Conservation (phyloP, 164 flowering plant species). For the Umbilicus rupestris region DNA sequence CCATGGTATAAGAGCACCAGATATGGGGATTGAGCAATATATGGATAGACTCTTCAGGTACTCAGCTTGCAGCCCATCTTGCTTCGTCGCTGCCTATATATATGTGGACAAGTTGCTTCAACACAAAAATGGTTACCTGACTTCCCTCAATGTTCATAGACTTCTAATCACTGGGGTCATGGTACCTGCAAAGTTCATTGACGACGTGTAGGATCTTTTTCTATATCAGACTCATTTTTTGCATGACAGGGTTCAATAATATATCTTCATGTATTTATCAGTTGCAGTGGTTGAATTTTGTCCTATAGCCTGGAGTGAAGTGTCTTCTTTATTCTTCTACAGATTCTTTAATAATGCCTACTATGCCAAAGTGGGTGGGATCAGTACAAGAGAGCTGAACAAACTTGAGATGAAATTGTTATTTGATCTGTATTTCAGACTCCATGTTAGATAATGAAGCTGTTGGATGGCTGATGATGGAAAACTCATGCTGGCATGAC, state of each 20-base stretch:
- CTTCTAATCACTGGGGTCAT: slow-evolving; percentile 26
- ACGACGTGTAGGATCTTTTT: slow-evolving; percentile 23
- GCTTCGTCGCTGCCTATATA: slow-evolving; percentile 48
- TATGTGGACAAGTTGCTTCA: slow-evolving; percentile 48
- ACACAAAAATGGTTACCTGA: slow-evolving; percentile 12
- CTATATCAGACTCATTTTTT: background rate
- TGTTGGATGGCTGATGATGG: background rate
- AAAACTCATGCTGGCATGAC: background rate
- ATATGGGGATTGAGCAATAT: slow-evolving; percentile 39
- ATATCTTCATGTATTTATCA: background rate
- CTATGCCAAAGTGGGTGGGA: slow-evolving; percentile 2
- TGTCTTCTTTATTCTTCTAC: background rate
- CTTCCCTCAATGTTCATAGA: slow-evolving; percentile 30
- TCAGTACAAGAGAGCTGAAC: slow-evolving; percentile 5
- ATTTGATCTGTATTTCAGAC: slow-evolving; percentile 5
- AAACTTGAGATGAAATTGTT: slow-evolving; percentile 4
- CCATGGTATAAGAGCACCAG: slow-evolving; percentile 45
- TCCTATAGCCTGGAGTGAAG: background rate
- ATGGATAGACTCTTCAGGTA: slow-evolving; percentile 62
- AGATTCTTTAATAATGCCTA: slow-evolving; percentile 4
- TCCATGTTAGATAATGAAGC: slow-evolving; percentile 3
- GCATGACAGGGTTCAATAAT: background rate
- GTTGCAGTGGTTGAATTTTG: background rate
- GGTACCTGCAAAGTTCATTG: slow-evolving; percentile 32
- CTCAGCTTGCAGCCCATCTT: slow-evolving; percentile 56